These are phyloP conservation scores for Tetrahymena malaccensis DNA, from an alignment of 73 alveolate species.

Conservation along the genomic window DNA sequence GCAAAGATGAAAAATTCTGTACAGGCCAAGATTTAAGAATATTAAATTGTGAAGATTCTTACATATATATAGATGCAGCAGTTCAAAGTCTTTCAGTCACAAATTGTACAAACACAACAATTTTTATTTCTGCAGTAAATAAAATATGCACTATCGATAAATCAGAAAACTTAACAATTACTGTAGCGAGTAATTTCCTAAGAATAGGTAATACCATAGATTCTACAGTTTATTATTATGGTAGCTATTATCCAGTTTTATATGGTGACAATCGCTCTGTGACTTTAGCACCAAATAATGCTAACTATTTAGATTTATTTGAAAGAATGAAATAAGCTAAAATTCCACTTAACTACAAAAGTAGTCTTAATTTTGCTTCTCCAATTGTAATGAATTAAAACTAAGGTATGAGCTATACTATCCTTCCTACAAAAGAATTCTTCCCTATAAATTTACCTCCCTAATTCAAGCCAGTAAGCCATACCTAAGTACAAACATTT, in stretches of 20 bases:
- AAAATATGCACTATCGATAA: conserved; percentile 25
- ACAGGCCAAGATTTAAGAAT: conserved; percentile 31
- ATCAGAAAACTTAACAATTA: conserved; percentile 35
- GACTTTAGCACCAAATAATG: conserved; percentile 38
- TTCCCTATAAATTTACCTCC: conserved; percentile 20
- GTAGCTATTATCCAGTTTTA: conserved; percentile 30
- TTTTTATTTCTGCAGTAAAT: conserved; percentile 35
- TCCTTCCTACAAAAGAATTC: conserved; percentile 30
- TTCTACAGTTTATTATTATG: conserved; percentile 27
- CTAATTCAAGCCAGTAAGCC: neutral
- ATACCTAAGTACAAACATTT: conserved; percentile 14
- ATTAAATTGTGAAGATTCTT: conserved; percentile 40
- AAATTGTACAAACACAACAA: conserved; percentile 34
- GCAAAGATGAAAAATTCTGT: neutral
- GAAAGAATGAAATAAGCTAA: conserved; percentile 14
- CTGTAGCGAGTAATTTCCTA: conserved; percentile 36
- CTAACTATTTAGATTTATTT: conserved; percentile 12
- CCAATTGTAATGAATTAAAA: conserved; percentile 35
- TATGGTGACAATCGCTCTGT: conserved; percentile 48
- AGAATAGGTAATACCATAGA: conserved; percentile 35
- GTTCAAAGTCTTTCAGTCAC: conserved; percentile 26
- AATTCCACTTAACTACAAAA: conserved; percentile 11
- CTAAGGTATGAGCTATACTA: conserved; percentile 7
- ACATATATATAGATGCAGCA: conserved; percentile 34
- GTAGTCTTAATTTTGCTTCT: conserved; percentile 27